Base-by-base conservation (phyloP, 225 moss, liverwort and hornwort species). In the Takakia lepidozioides region DNA sequence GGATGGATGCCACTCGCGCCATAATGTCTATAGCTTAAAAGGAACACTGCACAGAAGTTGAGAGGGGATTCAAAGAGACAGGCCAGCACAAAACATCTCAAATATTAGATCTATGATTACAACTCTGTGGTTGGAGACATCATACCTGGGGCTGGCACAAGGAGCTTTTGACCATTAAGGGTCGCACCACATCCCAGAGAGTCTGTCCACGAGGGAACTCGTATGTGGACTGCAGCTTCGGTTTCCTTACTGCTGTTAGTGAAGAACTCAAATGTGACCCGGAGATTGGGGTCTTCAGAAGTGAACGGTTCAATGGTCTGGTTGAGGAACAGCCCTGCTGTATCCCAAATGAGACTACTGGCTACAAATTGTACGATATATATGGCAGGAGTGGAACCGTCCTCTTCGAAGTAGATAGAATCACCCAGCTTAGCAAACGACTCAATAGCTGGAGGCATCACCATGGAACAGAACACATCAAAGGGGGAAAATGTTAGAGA, bases 361-460 rank as follows among this genome's bases (percentile, higher is more conserved):
- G 69, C 87, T 43, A 85, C 74, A 41, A 75, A 79, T 42, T 85
- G 98, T 22, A 67, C 65, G 16, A 87, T 58, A 43, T 69, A 82
- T 42, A 87, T 19, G 5, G 62, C 28, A 14, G 74, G 68, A 2
- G 39, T 30, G 13, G 69, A 67, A 55, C 41, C 38, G 49, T 68
- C 24, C 46, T 67, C 83, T 73, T 91, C 91, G 30, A 98, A 98
- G 64, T 91, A 98, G 41, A 98, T 68, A 11, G 98, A 98, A 62
- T 98, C 98, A 4, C 98, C 91, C 46, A 98, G 62, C 57, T 98
- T 98, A 62, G 98, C 87, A 48, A 98, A 91, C 0, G 98, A 91
- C 54, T 98, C 98, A 27, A 87, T 70, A 46, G 72, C 98, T 95
- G 80, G 52, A 78, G n/a, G n/a, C n/a, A n/a, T n/a, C n/a, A n/a